Base-by-base conservation (phyloP, 306 rosid species). In the Cucurbita ficifolia region DNA sequence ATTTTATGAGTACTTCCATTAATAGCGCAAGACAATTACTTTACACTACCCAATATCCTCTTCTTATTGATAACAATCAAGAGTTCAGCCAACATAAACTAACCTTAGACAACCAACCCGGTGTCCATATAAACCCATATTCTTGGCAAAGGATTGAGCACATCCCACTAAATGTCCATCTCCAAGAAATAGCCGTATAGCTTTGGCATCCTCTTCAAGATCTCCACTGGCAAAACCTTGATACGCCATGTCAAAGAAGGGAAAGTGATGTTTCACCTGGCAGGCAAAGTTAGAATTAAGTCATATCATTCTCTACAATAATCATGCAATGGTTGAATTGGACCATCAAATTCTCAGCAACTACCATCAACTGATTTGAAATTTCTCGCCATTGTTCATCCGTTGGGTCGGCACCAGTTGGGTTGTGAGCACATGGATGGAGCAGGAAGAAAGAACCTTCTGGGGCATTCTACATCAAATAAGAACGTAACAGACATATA, bases 391-490 rank as follows among this genome's bases (percentile, higher is more conserved):
- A 82, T 51, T 82, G 83, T 60, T 76, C 79, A 21, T 60, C 79
- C 4, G 76, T 79, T 17, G 81, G 86, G 70, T 82, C 86, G 5
- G 79, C 76, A 10, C 86, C 86, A 17, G 86, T 82, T 52, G 86
- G 86, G 49, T 82, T 82, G 51, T 82, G 86, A 33, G 83, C 86
- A 68, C 86, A 82, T 45, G 86, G 77, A 79, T 82, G 86, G 24
- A 82, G 76, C 57, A 82, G 52, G 70, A 79, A 82, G 68, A 79
- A 76, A 0, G 78, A 79, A 72, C 80, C 57, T 2, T 74, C 70
- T 1, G 80, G 85, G 33, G 85, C 82, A 55, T 65, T 78, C 82
- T 82, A 46, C 53, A 73, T 8, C 77, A 78, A 43, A 35, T 72
- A 17, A 48, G 4, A 22, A 24, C 43, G 55, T 49, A 6, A 49